Percentiles rank a stretch among this genome's conserved stretches.
Evolutionary conservation across 225 moss, liverwort and hornwort genomes (phyloP).

Genomic region (Physcomitrium patens): DNA sequence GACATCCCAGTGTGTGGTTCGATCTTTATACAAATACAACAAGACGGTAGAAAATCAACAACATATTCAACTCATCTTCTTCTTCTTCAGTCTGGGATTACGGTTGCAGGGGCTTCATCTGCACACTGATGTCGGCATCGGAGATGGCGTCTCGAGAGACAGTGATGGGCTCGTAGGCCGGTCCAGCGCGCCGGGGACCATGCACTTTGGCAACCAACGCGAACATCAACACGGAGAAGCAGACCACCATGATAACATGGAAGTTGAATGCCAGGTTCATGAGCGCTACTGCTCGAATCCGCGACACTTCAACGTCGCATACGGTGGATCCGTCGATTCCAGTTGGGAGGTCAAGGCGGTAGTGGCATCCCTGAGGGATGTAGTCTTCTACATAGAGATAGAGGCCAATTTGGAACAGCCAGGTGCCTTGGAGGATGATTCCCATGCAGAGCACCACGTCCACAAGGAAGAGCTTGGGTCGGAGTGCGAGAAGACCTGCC

Average conservation of each 20-base stretch:
- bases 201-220: slow-evolving; percentile 77
- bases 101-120: slow-evolving; percentile 81
- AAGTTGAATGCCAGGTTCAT: slow-evolving; percentile 87
- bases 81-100: slow-evolving; percentile 19
- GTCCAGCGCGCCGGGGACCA: slow-evolving; percentile 64
- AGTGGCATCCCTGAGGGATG: slow-evolving; percentile 87
- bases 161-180: slow-evolving; percentile 52
- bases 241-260: slow-evolving; percentile 73
- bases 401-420: slow-evolving; percentile 80
- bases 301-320: slow-evolving; percentile 73
- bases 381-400: slow-evolving; percentile 81
- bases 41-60: slow-evolving; percentile 18
- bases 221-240: slow-evolving; percentile 64
- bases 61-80: background rate
- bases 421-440: slow-evolving; percentile 82
- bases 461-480: slow-evolving; percentile 76
- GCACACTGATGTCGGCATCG: slow-evolving; percentile 58
- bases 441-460: slow-evolving; percentile 79
- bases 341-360: slow-evolving; percentile 73
- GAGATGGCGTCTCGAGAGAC: slow-evolving; percentile 46
- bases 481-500: slow-evolving; percentile 78
- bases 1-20: slow-evolving; percentile 22
- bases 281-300: slow-evolving; percentile 74
- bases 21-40: slow-evolving; percentile 47
- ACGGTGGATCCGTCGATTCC: slow-evolving; percentile 89